Evolutionary conservation across 208 protist species (phyloP).

Genomic region (Leptomonas pyrrhocoris): DNA sequence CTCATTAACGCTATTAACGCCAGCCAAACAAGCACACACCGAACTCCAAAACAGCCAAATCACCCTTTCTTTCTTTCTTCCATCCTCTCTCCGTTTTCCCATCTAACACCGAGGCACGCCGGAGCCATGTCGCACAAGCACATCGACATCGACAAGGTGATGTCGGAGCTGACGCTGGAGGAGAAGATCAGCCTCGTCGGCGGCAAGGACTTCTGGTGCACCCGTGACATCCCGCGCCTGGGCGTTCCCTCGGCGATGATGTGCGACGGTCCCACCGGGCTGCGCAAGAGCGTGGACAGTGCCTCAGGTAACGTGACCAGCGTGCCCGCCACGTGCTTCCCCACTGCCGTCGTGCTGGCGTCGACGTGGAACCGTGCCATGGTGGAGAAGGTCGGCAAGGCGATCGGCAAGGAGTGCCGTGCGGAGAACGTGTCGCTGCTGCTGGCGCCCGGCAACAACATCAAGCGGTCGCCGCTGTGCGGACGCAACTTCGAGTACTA

Average conservation of each 20-base stretch:
- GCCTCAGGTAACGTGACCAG: neutral
- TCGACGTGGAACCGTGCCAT: constrained; percentile 23
- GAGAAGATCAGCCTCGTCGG: constrained; percentile 20
- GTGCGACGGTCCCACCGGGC: constrained; percentile 16
- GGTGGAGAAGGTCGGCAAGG: neutral
- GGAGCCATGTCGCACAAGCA: constrained; percentile 7
- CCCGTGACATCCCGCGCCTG: constrained; percentile 1
- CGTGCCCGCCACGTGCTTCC: constrained; percentile 23
- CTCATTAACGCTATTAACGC: neutral
- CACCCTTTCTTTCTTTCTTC: neutral
- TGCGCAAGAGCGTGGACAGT: constrained; percentile 11
- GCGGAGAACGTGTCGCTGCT: constrained; percentile 13
- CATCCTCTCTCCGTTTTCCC: neutral
- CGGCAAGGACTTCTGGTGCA: constrained; percentile 15
- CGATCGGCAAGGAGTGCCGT: constrained; percentile 20
- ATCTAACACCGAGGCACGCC: neutral
- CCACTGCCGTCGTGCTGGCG: constrained; percentile 12
- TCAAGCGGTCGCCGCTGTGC: constrained; percentile 32
- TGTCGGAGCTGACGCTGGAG: constrained; percentile 24
- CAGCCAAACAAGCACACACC: neutral
- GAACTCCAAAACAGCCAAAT: neutral
- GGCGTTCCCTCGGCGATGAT: constrained; percentile 10
- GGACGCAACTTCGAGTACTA: constrained; percentile 58
- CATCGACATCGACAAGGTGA: constrained; percentile 15
- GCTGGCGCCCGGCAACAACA: constrained; percentile 24